phyloP scores from a whole-genome alignment of 495 filamentous ascomycete genomes.

The Xylaria flabelliformis region DNA sequence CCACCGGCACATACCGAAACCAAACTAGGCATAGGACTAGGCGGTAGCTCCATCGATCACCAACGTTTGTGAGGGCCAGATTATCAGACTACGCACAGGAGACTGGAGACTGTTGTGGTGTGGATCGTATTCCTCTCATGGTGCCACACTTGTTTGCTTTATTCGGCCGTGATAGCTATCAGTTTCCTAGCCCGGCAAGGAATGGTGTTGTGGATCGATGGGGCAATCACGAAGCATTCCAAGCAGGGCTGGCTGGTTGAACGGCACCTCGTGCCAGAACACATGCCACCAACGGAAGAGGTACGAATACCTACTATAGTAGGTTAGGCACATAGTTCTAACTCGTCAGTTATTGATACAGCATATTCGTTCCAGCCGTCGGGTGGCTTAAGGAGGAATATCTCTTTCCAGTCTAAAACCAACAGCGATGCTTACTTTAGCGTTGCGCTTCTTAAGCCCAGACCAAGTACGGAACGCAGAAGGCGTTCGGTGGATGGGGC shows the following conservation, averaged over 20 bases:
- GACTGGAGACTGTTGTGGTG: slow-evolving; percentile 1
- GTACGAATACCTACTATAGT: slow-evolving; percentile 1
- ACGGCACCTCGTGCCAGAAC: slow-evolving; percentile 3
- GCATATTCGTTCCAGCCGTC: background rate
- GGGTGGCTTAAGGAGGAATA: slow-evolving; percentile 4
- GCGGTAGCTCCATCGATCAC: slow-evolving; percentile 3
- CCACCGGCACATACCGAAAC: slow-evolving; percentile 18
- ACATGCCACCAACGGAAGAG: background rate
- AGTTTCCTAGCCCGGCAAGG: slow-evolving; percentile 14
- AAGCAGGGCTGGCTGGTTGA: background rate
- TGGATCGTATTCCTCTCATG: slow-evolving; percentile 19
- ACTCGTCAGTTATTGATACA: background rate
- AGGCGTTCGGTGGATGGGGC: slow-evolving; percentile 1
- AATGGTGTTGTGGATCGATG: slow-evolving; percentile 10
- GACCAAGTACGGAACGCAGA: background rate
- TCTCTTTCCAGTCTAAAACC: background rate
- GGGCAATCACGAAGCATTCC: slow-evolving; percentile 15
- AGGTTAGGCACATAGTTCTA: background rate
- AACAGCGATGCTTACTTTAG: slow-evolving; percentile 9
- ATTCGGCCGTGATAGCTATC: slow-evolving; percentile 9
- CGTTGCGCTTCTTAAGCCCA: background rate
- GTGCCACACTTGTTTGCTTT: slow-evolving; percentile 14
- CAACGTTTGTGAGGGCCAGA: background rate
- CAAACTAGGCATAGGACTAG: slow-evolving; percentile 1
- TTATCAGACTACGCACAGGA: background rate